A percentile compares a stretch with the other conserved stretches of the same genome.
phyloP scores from a whole-genome alignment of 2,329 filamentous ascomycete species.

The Botrytis paeoniae region DNA sequence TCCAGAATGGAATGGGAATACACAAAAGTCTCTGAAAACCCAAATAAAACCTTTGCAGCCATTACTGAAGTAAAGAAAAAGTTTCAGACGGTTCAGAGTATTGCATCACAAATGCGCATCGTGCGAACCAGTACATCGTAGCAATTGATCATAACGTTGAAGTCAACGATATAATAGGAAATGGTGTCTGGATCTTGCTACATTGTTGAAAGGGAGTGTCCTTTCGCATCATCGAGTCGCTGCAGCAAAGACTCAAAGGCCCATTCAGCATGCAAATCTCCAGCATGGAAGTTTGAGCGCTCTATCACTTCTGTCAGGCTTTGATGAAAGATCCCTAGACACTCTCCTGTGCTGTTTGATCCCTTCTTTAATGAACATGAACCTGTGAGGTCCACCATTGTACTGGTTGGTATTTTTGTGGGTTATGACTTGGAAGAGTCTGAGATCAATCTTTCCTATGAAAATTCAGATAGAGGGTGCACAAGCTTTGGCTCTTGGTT shows the following conservation, averaged over 20 bases:
- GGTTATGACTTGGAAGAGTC: neutral
- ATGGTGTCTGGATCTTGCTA: neutral
- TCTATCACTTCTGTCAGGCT: constrained; percentile 43
- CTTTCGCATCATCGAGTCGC: neutral
- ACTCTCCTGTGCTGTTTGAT: constrained; percentile 61
- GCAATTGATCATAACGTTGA: neutral
- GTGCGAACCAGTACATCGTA: neutral
- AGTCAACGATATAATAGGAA: neutral
- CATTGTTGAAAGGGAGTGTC: neutral
- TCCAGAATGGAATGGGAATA: neutral
- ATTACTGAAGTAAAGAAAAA: neutral
- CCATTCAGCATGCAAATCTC: neutral
- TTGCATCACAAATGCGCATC: neutral
- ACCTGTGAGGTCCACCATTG: neutral
- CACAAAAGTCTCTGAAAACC: neutral
- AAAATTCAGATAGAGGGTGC: neutral
- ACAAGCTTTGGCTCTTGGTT: neutral
- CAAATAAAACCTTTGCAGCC: neutral
- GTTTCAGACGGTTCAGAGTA: neutral
- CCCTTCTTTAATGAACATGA: too few relatives aligned
- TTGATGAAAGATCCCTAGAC: constrained; percentile 60
- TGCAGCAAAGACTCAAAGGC: neutral
- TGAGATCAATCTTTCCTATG: neutral
- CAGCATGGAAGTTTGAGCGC: neutral
- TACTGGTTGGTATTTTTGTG: too few relatives aligned